phyloP scores from a whole-genome alignment of 1,139 yeast genomes.

The Debaryomyces nepalensis region DNA sequence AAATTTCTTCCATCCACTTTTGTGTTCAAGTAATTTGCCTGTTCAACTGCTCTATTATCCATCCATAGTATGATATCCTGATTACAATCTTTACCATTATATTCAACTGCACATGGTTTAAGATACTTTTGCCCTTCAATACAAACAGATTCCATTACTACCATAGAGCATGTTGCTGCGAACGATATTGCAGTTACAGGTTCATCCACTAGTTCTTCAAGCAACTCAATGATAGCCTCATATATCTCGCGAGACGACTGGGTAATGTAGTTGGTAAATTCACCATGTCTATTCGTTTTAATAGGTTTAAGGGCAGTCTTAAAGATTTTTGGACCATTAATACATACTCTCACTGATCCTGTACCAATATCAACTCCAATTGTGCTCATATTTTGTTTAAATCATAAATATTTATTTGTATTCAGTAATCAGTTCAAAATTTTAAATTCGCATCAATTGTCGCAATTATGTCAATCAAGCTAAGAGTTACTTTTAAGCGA shows the following conservation, averaged over 20 bases:
- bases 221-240: slow-evolving; percentile 17
- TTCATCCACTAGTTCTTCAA: slow-evolving; percentile 21
- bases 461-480: neutral
- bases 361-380: slow-evolving; percentile 63
- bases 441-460: neutral
- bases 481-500: too few relatives aligned
- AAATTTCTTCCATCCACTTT: slow-evolving; percentile 21
- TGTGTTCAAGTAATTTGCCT: slow-evolving; percentile 37
- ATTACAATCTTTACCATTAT: slow-evolving; percentile 17
- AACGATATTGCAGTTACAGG: slow-evolving; percentile 25
- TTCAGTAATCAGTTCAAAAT: neutral
- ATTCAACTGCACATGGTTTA: slow-evolving; percentile 30
- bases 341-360: slow-evolving; percentile 44
- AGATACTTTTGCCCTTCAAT: slow-evolving; percentile 25
- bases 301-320: slow-evolving; percentile 19
- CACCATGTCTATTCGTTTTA: slow-evolving; percentile 23
- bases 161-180: slow-evolving; percentile 62
- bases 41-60: slow-evolving; percentile 51
- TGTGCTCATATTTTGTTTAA: slow-evolving; percentile 14
- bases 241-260: slow-evolving; percentile 50
- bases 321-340: slow-evolving; percentile 11
- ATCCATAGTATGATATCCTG: slow-evolving; percentile 62
- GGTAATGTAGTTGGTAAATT: slow-evolving; percentile 29
- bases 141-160: slow-evolving; percentile 31
- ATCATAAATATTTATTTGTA: neutral